Evolutionary conservation across 495 filamentous ascomycete species (phyloP).

Genomic region (Alectoria sarmentosa): DNA sequence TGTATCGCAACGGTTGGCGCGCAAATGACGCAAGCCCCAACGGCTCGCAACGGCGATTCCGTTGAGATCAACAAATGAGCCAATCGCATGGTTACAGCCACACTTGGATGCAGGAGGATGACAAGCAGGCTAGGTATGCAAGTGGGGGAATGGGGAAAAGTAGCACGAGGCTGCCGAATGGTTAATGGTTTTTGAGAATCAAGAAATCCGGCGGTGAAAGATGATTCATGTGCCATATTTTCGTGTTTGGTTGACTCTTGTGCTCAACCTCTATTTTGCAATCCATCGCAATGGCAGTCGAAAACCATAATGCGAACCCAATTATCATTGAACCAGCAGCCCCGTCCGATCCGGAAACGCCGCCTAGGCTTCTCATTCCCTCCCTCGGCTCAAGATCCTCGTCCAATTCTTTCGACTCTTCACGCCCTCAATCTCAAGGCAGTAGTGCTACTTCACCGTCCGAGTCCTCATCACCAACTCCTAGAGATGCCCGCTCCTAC

Average conservation of each 20-base stretch:
- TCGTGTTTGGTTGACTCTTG: not conserved
- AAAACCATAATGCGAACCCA: not conserved
- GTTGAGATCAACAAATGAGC: not conserved
- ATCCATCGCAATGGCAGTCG: not conserved
- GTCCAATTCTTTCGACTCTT: not conserved
- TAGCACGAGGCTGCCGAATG: not conserved
- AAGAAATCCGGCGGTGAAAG: no score
- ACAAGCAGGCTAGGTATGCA: no score
- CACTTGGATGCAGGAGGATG: not conserved
- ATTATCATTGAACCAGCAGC: not conserved
- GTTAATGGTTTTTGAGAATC: not conserved
- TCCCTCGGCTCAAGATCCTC: not conserved
- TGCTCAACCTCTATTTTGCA: no score
- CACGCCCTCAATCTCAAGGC: not conserved
- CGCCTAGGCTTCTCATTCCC: not conserved
- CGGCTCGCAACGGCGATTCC: not conserved
- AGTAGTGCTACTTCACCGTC: not conserved
- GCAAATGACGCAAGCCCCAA: not conserved
- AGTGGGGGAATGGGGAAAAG: not conserved
- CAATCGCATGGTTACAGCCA: not conserved
- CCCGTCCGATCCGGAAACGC: not conserved
- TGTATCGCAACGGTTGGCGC: not conserved
- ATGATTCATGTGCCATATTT: no score
- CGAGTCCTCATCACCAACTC: not conserved
- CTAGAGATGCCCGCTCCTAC: not conserved